Evolutionary conservation across 176 grass and related monocot genomes (phyloP), one percentile per base, ranked within the genome.

Genomic region (Tuctoria greenei): DNA sequence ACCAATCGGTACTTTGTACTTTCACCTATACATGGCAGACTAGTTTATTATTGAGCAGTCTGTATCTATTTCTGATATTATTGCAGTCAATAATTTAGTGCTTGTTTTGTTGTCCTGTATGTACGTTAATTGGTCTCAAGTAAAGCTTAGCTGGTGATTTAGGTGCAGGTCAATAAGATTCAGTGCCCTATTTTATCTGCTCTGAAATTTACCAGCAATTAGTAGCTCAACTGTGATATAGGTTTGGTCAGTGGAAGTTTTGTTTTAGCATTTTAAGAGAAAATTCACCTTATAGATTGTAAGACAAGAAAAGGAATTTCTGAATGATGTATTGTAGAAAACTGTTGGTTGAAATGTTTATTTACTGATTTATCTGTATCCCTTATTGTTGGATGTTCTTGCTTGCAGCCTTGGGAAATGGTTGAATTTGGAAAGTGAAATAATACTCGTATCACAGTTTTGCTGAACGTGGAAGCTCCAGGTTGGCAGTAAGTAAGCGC

Each of bases 41-140:
- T 42, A n/a, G 25, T 66, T 67, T 10, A 25, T 46, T 35, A 35
- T 17, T 82, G 35, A 76, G 15, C 3, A n/a, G 2, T 47, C 23
- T 58, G 55, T 58, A 26, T 54, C 14, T 26, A 26, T 61, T 10
- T 26, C 50, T 78, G 34, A 20, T 73, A 62, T 20, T 68, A 28
- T 58, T 78, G 79, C 74, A 78, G 74, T 68, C 4, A 61, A 67
- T 26, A 4, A 26, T 54, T 20, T 12, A 54, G 31, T 13, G 24
- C 16, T 21, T 72, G 41, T 25, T 8, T 9, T 63, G n/a, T n/a
- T n/a, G n/a, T n/a, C n/a, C n/a, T n/a, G n/a, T n/a, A n/a, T n/a
- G 17, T 55, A 44, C 24, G 20, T 64, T 57, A 69, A 23, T 40
- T 43, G 41, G 67, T 75, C 62, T 13, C 69, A 37, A 23, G 64